Percentiles rank a stretch among this genome's conserved stretches.
Evolutionary conservation across 345 rosid species (phyloP).

Genomic region (Citrus sinensis): DVS_A1.0 CM039167.1:6075001-6075500

Average conservation of each 20-base stretch:
- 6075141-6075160: no score
- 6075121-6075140: no score
- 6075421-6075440: background rate
- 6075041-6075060: conserved; percentile 50
- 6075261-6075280: background rate
- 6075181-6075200: no score
- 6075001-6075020: conserved; percentile 43
- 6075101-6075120: no score
- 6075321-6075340: background rate
- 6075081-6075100: no score
- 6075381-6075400: background rate
- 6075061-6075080: background rate
- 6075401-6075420: background rate
- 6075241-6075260: background rate
- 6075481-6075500: background rate
- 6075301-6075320: background rate
- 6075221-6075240: background rate
- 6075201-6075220: background rate
- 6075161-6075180: no score
- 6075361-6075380: background rate
- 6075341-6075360: background rate
- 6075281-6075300: background rate
- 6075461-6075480: background rate
- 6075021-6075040: conserved; percentile 32
- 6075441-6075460: background rate